phyloP scores from a whole-genome alignment of 768 basidiomycete genomes.

The Leccinum sublutescens region DNA sequence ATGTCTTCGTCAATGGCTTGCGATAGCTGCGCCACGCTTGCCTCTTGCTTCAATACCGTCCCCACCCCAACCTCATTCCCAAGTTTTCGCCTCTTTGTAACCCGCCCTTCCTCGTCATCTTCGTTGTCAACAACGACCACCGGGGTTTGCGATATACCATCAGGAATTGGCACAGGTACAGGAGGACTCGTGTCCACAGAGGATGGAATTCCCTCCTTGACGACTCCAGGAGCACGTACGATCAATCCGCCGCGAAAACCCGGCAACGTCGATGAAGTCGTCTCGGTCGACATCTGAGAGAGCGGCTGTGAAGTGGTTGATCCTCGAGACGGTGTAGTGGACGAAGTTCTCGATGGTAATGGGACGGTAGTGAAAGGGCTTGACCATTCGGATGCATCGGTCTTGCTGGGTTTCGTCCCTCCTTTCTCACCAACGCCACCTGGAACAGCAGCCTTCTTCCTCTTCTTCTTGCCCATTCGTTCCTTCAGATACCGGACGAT shows the following conservation, averaged over 20 bases:
- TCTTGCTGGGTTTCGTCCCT: conserved; percentile 40
- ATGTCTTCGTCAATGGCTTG: conserved; percentile 28
- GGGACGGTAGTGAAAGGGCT: conserved; percentile 50
- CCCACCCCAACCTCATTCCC: conserved; percentile 9
- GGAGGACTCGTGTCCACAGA: conserved; percentile 24
- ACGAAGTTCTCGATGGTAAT: conserved; percentile 25
- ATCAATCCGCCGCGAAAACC: conserved; percentile 10
- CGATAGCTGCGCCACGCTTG: conserved; percentile 2
- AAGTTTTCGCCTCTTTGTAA: conserved; percentile 51
- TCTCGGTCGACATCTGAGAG: neutral
- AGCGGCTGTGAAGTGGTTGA: neutral
- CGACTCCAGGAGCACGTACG: conserved; percentile 5
- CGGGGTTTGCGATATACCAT: conserved; percentile 40
- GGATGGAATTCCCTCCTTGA: conserved; percentile 20
- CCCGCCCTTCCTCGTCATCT: conserved; percentile 50
- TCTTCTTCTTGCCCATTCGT: conserved; percentile 43
- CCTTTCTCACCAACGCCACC: conserved; percentile 39
- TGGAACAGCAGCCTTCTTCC: conserved; percentile 35
- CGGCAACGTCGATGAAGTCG: conserved; percentile 2
- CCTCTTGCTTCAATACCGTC: conserved; percentile 2
- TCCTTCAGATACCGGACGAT: conserved; percentile 87
- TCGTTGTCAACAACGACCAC: conserved; percentile 63
- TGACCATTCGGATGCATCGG: conserved; percentile 24
- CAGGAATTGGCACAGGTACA: conserved; percentile 34
- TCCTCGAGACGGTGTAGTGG: neutral